Evolutionary conservation across 2,329 filamentous ascomycete species (phyloP), one percentile per base, ranked within the genome.

Genomic region (Xylogone sp.): DNA sequence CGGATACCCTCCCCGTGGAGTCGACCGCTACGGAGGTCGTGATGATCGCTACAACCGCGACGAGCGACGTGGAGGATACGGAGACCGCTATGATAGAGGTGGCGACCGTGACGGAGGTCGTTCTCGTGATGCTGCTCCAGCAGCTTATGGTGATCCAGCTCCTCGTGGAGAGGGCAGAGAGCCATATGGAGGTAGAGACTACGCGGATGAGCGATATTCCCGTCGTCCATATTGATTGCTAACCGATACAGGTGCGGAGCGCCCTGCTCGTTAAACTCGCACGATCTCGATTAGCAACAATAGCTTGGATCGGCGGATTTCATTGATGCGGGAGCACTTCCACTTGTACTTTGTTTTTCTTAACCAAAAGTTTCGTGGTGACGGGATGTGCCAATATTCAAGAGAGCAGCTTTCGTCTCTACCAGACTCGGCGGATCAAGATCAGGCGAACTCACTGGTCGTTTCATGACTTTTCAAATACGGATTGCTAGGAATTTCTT

Each of bases 21-120:
- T 70, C 56, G 70, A 73, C 51, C 68, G 69, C 24, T 61, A 61
- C 47, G 48, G 49, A 21, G 43, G 65, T n/a, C 64, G 61, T 48
- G 61, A 62, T 48, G 65, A 67, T 45, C 62, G 66, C 22, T 66
- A 66, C 48, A 59, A 62, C 49, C 59, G 64, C 44, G 65, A 65
- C 50, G 77, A 81, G 43, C 74, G 78, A 31, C 60, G 64, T 46
- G 75, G 79, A 52, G 72, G 73, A 16, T 64, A 65, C 44, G 74
- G 75, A 52, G 73, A 78, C 18, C 64, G 68, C 51, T 62, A 65
- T 53, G 65, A 66, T 22, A 70, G 74, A 54, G 74, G 73, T 42
- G 77, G 78, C 53, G 78, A 82, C 48, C 75, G 76, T 48, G 68
- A 63, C 18, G 65, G 66, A 43, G 50, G 69, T 50, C 66, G 69